phyloP scores from a whole-genome alignment of 1,284 basidiomycete species.

The Testicularia cyperi region DNA sequence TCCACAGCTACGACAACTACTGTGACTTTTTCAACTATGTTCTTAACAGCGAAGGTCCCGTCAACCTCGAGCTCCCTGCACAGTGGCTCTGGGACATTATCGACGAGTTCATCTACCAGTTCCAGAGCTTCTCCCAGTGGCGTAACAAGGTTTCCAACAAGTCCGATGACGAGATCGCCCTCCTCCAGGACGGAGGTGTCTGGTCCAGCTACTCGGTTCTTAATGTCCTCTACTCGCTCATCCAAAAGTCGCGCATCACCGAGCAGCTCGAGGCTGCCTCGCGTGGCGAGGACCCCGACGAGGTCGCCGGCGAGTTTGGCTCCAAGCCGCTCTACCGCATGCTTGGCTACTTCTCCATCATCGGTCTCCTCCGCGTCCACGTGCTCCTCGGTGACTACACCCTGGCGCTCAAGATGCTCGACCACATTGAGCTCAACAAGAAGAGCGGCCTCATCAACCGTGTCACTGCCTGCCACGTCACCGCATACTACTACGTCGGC shows the following conservation, averaged over 20 bases:
- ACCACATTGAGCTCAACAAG: slow-evolving; percentile 72
- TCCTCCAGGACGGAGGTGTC: slow-evolving; percentile 62
- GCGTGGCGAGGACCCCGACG: slow-evolving; percentile 73
- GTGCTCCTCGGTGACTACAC: slow-evolving; percentile 93
- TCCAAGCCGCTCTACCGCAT: slow-evolving; percentile 85
- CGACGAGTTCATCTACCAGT: slow-evolving; percentile 99
- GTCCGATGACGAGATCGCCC: slow-evolving; percentile 74
- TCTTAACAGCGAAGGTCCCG: slow-evolving; percentile 84
- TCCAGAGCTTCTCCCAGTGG: slow-evolving; percentile 84
- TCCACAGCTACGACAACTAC: slow-evolving; percentile 98
- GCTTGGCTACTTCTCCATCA: slow-evolving; percentile 92
- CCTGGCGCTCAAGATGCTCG: slow-evolving; percentile 90
- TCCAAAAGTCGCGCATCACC: slow-evolving; percentile 93
- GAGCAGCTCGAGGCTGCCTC: slow-evolving; percentile 84
- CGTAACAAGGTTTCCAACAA: slow-evolving; percentile 80
- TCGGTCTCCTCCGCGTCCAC: slow-evolving; percentile 92
- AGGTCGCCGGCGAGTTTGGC: slow-evolving; percentile 89
- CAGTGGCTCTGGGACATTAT: slow-evolving; percentile 99
- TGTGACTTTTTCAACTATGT: slow-evolving; percentile 98
- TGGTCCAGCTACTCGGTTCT: slow-evolving; percentile 98
- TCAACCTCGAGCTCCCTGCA: slow-evolving; percentile 84
- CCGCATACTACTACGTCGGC: slow-evolving; percentile 91
- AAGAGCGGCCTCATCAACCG: slow-evolving; percentile 53
- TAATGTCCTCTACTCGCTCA: slow-evolving; percentile 95
- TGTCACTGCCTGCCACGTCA: slow-evolving; percentile 67